Evolutionary conservation across 2,329 filamentous ascomycete species (phyloP).

Genomic region (Raffaelea deltoideospora): DNA sequence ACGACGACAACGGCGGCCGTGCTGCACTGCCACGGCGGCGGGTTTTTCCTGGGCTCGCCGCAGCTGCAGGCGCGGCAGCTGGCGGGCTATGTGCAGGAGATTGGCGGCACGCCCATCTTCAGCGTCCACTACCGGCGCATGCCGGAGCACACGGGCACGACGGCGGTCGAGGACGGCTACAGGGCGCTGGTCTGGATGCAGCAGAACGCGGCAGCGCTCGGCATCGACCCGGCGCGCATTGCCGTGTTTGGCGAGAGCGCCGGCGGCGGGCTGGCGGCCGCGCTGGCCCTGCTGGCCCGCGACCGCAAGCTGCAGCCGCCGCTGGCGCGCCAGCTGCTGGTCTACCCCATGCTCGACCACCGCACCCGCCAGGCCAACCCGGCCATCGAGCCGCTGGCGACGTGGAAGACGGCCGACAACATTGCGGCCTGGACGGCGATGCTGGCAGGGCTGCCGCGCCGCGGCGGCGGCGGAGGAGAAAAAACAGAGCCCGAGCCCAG

Average conservation of each 20-base stretch:
- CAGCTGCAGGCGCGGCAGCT: constrained; percentile 6
- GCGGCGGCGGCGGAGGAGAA: no score
- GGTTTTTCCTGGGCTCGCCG: constrained; percentile 12
- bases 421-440: no score
- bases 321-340: constrained; percentile 17
- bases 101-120: no score
- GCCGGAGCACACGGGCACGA: constrained; percentile 31
- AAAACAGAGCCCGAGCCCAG: no score
- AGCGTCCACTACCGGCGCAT: constrained; percentile 32
- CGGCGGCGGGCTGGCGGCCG: constrained; percentile 14
- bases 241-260: constrained; percentile 15
- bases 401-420: constrained; percentile 7
- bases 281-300: constrained; percentile 23
- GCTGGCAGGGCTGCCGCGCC: no score
- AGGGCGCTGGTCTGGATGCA: constrained; percentile 19
- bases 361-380: no score
- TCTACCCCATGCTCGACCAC: constrained; percentile 23
- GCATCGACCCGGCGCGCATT: constrained; percentile 12
- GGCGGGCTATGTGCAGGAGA: constrained; percentile 5
- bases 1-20: no score
- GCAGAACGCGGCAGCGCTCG: constrained; percentile 8
- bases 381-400: no score
- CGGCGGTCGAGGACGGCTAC: constrained; percentile 24
- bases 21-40: constrained; percentile 15
- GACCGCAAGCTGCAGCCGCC: constrained; percentile 13